These are phyloP conservation scores for Rachicladosporium sp. DNA, from an alignment of 2,329 filamentous ascomycete genomes.

Conservation along the genomic window DNA sequence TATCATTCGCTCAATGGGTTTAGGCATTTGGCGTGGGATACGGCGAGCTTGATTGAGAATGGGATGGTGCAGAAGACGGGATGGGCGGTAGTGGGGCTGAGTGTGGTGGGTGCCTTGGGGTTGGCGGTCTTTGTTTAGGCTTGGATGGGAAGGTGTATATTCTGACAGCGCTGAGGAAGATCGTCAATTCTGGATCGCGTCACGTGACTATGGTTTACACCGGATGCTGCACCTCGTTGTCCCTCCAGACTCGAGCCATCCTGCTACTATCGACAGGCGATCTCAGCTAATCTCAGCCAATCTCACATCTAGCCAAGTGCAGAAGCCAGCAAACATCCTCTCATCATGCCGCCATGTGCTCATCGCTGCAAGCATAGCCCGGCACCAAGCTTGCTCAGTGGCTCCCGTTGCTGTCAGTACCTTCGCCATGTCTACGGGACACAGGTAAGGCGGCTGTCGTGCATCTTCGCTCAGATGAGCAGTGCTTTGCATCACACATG, in stretches of 20 bases:
- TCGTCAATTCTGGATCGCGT: too few species aligned
- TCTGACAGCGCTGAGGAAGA: too few species aligned
- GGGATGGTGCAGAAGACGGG: slow-evolving; percentile 52
- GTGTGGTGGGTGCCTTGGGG: slow-evolving; percentile 35
- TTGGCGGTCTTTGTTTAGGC: slow-evolving; percentile 29
- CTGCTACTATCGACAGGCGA: too few species aligned
- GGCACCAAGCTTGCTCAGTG: too few species aligned
- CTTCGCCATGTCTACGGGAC: slow-evolving; percentile 47
- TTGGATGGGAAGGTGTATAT: background rate
- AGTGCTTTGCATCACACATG: slow-evolving; percentile 52
- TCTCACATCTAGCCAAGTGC: too few species aligned
- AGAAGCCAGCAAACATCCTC: too few species aligned
- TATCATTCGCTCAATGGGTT: slow-evolving; percentile 59
- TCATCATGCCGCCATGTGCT: too few species aligned
- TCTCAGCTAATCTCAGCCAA: too few species aligned
- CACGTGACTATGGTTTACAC: too few species aligned
- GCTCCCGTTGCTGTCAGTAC: slow-evolving; percentile 16
- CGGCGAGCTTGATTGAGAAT: slow-evolving; percentile 50
- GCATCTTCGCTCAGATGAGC: slow-evolving; percentile 45
- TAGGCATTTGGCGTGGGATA: slow-evolving; percentile 61
- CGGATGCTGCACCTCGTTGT: too few species aligned
- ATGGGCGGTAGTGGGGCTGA: slow-evolving; percentile 50
- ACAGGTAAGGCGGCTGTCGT: slow-evolving; percentile 51
- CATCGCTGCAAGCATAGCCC: too few species aligned
- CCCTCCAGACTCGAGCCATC: too few species aligned